A percentile compares a stretch with the other conserved stretches of the same genome.
Conservation (phyloP, 2,329 filamentous ascomycete species). For the Xylariaceae sp. region DNA sequence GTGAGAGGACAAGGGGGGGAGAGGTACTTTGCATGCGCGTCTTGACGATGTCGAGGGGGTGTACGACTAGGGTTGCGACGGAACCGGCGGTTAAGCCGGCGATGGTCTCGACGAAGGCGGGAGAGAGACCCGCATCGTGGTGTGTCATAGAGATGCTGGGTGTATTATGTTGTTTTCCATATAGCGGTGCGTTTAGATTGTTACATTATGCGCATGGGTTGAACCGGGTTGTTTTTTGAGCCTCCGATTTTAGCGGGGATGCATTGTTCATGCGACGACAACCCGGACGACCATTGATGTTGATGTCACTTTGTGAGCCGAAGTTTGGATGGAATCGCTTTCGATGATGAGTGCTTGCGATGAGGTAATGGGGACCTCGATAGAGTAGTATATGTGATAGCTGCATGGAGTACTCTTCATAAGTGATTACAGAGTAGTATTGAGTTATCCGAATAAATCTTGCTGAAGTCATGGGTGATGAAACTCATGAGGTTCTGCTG, state of each 20-base stretch:
- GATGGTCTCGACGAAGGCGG: constrained; percentile 77
- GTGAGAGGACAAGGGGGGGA: constrained; percentile 15
- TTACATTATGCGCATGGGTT: constrained; percentile 10
- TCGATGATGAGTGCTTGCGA: no score
- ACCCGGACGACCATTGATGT: no score
- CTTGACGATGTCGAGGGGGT: constrained; percentile 94
- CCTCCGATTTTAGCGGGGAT: not conserved
- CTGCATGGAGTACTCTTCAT: not conserved
- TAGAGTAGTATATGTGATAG: not conserved
- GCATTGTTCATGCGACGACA: not conserved
- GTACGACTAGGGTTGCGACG: constrained; percentile 77
- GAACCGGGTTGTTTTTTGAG: not conserved
- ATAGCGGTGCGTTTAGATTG: not conserved
- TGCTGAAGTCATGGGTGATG: not conserved
- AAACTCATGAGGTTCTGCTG: not conserved
- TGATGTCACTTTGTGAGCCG: not conserved
- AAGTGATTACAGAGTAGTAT: no score
- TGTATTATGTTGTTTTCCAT: not conserved
- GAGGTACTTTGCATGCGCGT: constrained; percentile 79
- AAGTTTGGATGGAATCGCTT: no score
- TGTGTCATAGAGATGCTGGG: constrained; percentile 41
- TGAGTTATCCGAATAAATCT: no score
- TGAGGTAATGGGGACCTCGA: not conserved
- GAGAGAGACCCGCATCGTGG: constrained; percentile 58
- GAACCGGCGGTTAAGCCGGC: constrained; percentile 87